These are phyloP conservation scores for Rhodotorula diobovata DNA, from an alignment of 768 basidiomycete species.

Conservation along the genomic window DNA sequence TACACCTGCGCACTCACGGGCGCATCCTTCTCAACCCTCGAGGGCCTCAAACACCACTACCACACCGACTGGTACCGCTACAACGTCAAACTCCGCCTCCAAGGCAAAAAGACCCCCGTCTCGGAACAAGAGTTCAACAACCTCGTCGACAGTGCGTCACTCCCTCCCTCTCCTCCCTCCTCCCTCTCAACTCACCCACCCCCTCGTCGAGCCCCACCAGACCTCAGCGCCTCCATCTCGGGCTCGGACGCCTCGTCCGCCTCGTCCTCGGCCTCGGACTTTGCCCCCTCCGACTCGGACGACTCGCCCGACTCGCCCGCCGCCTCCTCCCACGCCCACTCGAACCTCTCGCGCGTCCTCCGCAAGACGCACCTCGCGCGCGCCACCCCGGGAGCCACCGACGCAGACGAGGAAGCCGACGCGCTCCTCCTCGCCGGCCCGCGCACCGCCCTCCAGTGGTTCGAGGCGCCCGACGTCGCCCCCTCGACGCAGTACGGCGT, in stretches of 20 bases:
- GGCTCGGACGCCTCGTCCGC: slow-evolving; percentile 59
- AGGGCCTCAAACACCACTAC: slow-evolving; percentile 79
- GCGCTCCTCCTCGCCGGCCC: slow-evolving; percentile 50
- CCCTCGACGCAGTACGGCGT: slow-evolving; percentile 74
- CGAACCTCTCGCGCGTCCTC: slow-evolving; percentile 62
- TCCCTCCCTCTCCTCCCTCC: background rate
- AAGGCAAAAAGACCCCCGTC: slow-evolving; percentile 58
- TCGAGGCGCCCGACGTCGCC: slow-evolving; percentile 52
- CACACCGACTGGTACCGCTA: slow-evolving; percentile 97
- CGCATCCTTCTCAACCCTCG: slow-evolving; percentile 64
- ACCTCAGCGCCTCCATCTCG: slow-evolving; percentile 79
- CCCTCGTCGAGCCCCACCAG: slow-evolving; percentile 51
- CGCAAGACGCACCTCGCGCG: slow-evolving; percentile 58
- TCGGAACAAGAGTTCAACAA: slow-evolving; percentile 67
- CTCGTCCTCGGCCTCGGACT: slow-evolving; percentile 54
- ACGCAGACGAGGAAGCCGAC: slow-evolving; percentile 44
- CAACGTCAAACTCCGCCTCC: slow-evolving; percentile 70
- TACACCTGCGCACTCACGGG: slow-evolving; percentile 47
- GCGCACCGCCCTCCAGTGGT: slow-evolving; percentile 78
- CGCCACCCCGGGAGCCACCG: slow-evolving; percentile 38
- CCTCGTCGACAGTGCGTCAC: slow-evolving; percentile 70
- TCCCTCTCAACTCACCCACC: too few relatives aligned
- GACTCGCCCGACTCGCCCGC: slow-evolving; percentile 41
- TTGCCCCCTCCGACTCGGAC: slow-evolving; percentile 50
- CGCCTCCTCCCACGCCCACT: background rate